A percentile compares a stretch with the other conserved stretches of the same genome.
These are phyloP conservation scores for Beauveria caledonica DNA, from an alignment of 2,329 filamentous ascomycete species.

Conservation along the genomic window DNA sequence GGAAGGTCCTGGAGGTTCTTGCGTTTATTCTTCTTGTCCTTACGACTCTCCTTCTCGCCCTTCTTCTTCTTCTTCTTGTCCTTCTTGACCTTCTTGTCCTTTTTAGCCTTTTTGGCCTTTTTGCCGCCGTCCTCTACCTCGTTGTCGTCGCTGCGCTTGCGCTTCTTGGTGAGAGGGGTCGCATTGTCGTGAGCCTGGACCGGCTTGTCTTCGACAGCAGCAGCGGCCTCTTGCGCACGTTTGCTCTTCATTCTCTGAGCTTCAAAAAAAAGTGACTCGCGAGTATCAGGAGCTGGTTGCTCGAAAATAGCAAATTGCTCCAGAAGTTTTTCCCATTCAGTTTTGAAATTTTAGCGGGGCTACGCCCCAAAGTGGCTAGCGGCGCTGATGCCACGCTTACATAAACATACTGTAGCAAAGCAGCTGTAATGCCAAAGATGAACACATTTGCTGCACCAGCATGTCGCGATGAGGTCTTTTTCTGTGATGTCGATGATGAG, in stretches of 20 bases:
- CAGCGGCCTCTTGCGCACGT: conserved; percentile 27
- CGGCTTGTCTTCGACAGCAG: conserved; percentile 20
- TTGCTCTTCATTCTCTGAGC: conserved; percentile 30
- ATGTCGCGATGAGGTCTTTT: not conserved
- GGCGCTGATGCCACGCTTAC: not conserved
- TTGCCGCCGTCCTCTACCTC: conserved; percentile 19
- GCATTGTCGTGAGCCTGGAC: conserved; percentile 17
- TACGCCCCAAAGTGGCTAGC: not conserved
- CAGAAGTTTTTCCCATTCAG: conserved; percentile 4
- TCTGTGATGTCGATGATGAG: not conserved
- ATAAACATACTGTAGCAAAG: not conserved
- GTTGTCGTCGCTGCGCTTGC: conserved; percentile 27
- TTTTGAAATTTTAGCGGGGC: conserved; percentile 9
- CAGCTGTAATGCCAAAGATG: not conserved
- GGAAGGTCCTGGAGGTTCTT: conserved; percentile 31
- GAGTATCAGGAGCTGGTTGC: not conserved
- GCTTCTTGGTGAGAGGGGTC: conserved; percentile 25
- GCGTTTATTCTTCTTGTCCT: conserved; percentile 34
- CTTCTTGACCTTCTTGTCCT: conserved; percentile 23
- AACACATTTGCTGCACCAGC: not conserved
- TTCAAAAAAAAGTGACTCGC: not conserved
- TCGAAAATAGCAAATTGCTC: not conserved
- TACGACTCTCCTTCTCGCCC: conserved; percentile 25
- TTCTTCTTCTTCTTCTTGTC: conserved; percentile 30
- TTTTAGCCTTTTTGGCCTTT: conserved; percentile 22